Percentiles rank a stretch among this genome's conserved stretches.
phyloP scores from a whole-genome alignment of 2,329 filamentous ascomycete species.

The Scolecobasidium constrictum region DNA sequence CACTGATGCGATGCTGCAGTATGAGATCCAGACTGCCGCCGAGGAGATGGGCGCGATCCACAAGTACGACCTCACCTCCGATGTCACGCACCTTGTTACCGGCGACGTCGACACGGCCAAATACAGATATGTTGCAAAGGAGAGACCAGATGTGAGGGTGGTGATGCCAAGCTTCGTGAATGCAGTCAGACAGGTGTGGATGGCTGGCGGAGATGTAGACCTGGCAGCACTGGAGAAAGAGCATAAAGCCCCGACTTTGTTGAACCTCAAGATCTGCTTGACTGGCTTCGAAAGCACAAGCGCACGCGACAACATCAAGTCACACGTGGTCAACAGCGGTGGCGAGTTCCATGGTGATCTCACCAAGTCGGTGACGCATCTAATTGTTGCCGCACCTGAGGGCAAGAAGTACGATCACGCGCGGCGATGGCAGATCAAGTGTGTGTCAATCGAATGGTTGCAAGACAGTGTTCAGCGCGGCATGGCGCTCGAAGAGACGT shows the following conservation, averaged over 20 bases:
- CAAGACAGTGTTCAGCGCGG: constrained; percentile 71
- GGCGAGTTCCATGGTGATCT: constrained; percentile 82
- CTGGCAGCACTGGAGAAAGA: constrained; percentile 56
- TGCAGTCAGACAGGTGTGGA: constrained; percentile 69
- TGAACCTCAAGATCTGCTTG: constrained; percentile 52
- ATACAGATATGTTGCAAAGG: constrained; percentile 88
- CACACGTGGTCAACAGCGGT: constrained; percentile 57
- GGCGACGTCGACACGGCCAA: constrained; percentile 84
- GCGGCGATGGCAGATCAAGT: constrained; percentile 67
- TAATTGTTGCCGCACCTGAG: constrained; percentile 67
- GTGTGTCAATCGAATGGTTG: constrained; percentile 79
- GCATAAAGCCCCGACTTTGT: constrained; percentile 54
- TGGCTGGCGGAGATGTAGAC: constrained; percentile 65
- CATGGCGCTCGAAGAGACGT: constrained; percentile 82
- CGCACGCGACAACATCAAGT: constrained; percentile 58
- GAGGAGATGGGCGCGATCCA: constrained; percentile 76
- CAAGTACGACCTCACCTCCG: constrained; percentile 86
- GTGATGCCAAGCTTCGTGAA: constrained; percentile 79
- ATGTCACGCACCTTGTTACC: constrained; percentile 89
- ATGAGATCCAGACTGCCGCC: constrained; percentile 52
- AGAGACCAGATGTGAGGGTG: constrained; percentile 74
- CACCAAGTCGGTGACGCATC: constrained; percentile 77
- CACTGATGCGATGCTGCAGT: constrained; percentile 19
- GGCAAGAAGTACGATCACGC: constrained; percentile 88
- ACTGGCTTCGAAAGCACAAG: constrained; percentile 50